phyloP scores from a whole-genome alignment of 352 stramenopile species.

The Blastocystis sp. region DNA sequence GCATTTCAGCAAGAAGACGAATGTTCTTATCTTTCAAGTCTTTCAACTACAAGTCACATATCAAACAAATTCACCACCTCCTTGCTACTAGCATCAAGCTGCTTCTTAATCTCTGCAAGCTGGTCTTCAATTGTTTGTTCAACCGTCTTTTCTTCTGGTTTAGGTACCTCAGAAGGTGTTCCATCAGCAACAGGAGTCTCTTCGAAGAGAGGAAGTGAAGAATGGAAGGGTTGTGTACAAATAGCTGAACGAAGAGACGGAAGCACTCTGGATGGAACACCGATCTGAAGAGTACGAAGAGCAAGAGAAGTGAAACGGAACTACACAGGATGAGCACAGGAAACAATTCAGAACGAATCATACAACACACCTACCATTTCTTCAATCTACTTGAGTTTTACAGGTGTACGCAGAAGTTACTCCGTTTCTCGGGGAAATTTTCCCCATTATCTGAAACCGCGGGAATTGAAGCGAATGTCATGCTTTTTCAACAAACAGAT shows the following conservation, averaged over 20 bases:
- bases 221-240: background rate
- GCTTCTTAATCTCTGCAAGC: constrained; percentile 41
- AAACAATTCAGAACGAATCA: background rate
- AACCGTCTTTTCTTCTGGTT: background rate
- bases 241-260: background rate
- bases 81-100: constrained; percentile 13
- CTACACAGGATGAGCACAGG: background rate
- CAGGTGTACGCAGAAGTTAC: no score
- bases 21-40: constrained; percentile 60
- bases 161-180: background rate
- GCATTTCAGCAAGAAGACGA: constrained; percentile 64
- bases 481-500: background rate
- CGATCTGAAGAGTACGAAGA: background rate
- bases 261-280: background rate
- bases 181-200: background rate
- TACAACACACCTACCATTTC: no score
- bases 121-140: constrained; percentile 20
- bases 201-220: constrained; percentile 21
- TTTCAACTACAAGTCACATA: constrained; percentile 27
- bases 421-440: background rate
- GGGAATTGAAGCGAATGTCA: no score
- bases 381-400: no score
- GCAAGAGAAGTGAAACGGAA: constrained; percentile 14
- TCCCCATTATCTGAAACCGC: background rate
- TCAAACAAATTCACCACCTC: background rate